These are phyloP conservation scores for Solanum tarapatanum DNA, from an alignment of 257 asterid genomes.

Conservation along the genomic window DNA sequence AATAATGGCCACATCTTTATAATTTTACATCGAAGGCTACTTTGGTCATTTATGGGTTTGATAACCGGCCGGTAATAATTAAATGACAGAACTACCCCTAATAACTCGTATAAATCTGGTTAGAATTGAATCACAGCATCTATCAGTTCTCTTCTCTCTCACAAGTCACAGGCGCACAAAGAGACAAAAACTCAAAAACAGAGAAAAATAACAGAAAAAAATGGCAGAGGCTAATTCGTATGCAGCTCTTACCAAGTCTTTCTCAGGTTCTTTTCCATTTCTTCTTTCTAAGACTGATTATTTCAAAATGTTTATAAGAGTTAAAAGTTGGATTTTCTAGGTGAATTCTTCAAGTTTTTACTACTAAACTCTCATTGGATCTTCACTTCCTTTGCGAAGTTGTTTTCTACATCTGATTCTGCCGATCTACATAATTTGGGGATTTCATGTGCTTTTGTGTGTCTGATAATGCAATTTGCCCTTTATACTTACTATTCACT, in stretches of 20 bases:
- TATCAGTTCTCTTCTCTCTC: not conserved
- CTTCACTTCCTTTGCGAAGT: not conserved
- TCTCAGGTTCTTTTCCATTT: constrained; percentile 38
- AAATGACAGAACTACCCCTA: not conserved
- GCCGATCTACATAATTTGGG: not conserved
- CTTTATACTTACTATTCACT: not conserved
- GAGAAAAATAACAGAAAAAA: not conserved
- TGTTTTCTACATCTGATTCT: not conserved
- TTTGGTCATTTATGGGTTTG: not conserved
- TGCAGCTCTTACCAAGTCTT: constrained; percentile 50
- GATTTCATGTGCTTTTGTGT: not conserved
- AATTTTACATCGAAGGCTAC: not conserved
- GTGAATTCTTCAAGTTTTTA: not conserved
- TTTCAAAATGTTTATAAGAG: not conserved
- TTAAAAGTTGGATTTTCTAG: not conserved
- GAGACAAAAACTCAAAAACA: not conserved
- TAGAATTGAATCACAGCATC: not conserved
- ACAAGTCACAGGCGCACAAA: not conserved
- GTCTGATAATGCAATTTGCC: not conserved
- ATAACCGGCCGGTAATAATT: not conserved
- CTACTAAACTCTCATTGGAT: not conserved
- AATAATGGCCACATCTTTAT: not conserved
- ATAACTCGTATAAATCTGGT: not conserved
- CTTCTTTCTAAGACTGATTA: not conserved
- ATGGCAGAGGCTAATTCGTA: constrained; percentile 52